Evolutionary conservation across 768 basidiomycete species (phyloP), one percentile per base, ranked within the genome.

Genomic region (Lactarius psammicola): DNA sequence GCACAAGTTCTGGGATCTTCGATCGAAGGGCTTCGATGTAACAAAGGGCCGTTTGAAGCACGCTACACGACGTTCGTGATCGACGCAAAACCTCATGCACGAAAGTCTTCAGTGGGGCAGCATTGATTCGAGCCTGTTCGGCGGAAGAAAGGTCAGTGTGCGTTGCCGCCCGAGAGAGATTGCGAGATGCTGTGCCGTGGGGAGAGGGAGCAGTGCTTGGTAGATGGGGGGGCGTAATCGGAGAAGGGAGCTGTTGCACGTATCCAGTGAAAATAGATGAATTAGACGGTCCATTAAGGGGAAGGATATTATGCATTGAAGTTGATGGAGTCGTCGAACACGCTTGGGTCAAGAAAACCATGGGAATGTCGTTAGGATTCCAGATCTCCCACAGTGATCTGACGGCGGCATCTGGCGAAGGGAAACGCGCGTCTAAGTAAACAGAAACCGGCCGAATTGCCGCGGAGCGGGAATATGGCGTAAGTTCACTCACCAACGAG

Each of bases 21-120:
- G 79, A 73, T 6, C 91, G 87, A n/a, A 93, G 82, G 4, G 89
- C 92, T 75, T 94, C 92, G 15, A 95, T 78, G 73, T 95, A 95
- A 74, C 94, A 93, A 0, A 94, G 77, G 0, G 94, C 94, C 0
- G 92, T 90, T 74, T 95, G 93, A 9, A 96, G 81, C 4, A 94
- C 90, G 53, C 83, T 85, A 51, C 88, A 90, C 5, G 91, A 90
- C 0, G 93, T 95, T 56, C 91, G 84, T 15, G 92, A 94, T 42
- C 94, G 88, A 59, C 91, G 84, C 17, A 96, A 82, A 9, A 95
- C 90, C 76, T 96, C 93, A 73, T 92, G 89, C 33, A 96, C 91
- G 71, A 96, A 96, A 5, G 82, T 80, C 69, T 84, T 87, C 68
- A 92, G 82, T 9, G 89, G 87, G 9, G 85, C 77, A 20, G 85